Percentiles rank a stretch among this genome's conserved stretches.
Evolutionary conservation across 768 basidiomycete genomes (phyloP).

Genomic region (Rhodocollybia butyracea): DNA sequence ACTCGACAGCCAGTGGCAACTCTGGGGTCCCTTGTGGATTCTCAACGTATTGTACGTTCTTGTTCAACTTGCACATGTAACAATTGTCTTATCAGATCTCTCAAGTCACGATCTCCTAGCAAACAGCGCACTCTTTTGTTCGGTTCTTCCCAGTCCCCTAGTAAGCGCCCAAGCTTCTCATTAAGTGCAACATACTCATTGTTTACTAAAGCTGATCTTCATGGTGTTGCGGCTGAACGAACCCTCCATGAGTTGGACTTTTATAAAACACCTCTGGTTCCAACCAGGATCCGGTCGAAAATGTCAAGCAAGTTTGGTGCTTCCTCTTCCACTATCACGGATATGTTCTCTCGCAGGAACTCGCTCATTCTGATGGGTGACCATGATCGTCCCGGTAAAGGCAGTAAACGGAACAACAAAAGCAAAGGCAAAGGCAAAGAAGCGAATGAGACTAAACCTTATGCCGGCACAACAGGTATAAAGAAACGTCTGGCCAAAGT

Average conservation of each 20-base stretch:
- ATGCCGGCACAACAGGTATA: slow-evolving; percentile 76
- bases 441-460: slow-evolving; percentile 65
- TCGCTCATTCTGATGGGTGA: slow-evolving; percentile 57
- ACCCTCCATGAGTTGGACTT: slow-evolving; percentile 71
- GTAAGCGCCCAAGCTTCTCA: slow-evolving; percentile 24
- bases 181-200: slow-evolving; percentile 1
- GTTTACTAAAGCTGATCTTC: slow-evolving; percentile 21
- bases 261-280: slow-evolving; percentile 76
- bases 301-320: slow-evolving; percentile 19
- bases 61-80: background rate
- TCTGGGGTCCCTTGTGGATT: slow-evolving; percentile 56
- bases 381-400: slow-evolving; percentile 47
- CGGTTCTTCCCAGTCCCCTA: slow-evolving; percentile 31
- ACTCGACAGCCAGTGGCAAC: slow-evolving; percentile 41
- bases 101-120: slow-evolving; percentile 45
- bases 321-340: slow-evolving; percentile 37
- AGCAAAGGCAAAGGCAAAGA: slow-evolving; percentile 33
- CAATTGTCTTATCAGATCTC: slow-evolving; percentile 5
- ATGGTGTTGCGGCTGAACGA: slow-evolving; percentile 55
- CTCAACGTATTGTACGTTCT: slow-evolving; percentile 50
- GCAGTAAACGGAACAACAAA: slow-evolving; percentile 38
- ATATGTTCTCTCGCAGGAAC: slow-evolving; percentile 54
- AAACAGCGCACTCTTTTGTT: slow-evolving; percentile 55
- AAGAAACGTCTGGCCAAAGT: slow-evolving; percentile 67
- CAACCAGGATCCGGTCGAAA: slow-evolving; percentile 45